These are phyloP conservation scores for Colletotrichum incanum DNA, from an alignment of 2,329 filamentous ascomycete genomes.

Conservation along the genomic window DNA sequence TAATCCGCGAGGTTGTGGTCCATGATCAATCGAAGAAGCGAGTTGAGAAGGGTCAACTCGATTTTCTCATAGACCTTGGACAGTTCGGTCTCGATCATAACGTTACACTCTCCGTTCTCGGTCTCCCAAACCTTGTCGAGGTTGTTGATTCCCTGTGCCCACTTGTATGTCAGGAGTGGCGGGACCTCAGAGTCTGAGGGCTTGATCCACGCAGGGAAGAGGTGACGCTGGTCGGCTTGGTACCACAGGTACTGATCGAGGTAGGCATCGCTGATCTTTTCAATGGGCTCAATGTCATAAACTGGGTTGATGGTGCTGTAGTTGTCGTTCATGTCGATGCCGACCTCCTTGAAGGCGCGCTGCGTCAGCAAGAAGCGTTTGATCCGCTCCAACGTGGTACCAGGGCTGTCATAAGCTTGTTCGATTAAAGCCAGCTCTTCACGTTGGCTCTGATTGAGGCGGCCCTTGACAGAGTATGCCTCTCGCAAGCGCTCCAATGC, in stretches of 20 bases:
- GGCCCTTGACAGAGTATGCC: slow-evolving; percentile 97
- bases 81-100: slow-evolving; percentile 97
- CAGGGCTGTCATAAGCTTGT: slow-evolving; percentile 97
- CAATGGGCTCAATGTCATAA: slow-evolving; percentile 98
- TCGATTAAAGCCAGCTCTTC: slow-evolving; percentile 97
- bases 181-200: slow-evolving; percentile 98
- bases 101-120: slow-evolving; percentile 94
- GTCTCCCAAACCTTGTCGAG: slow-evolving; percentile 95
- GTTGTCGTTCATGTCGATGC: slow-evolving; percentile 99
- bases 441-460: slow-evolving; percentile 96
- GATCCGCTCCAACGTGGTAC: slow-evolving; percentile 94
- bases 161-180: slow-evolving; percentile 95
- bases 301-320: slow-evolving; percentile 99
- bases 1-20: slow-evolving; percentile 99
- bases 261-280: slow-evolving; percentile 99
- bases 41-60: slow-evolving; percentile 94
- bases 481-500: slow-evolving; percentile 94
- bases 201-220: slow-evolving; percentile 99
- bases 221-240: slow-evolving; percentile 95
- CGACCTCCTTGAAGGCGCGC: slow-evolving; percentile 98
- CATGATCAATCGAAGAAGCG: slow-evolving; percentile 95
- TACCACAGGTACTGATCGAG: slow-evolving; percentile 99
- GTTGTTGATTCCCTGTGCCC: slow-evolving; percentile 99
- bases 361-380: slow-evolving; percentile 98
- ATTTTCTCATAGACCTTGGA: slow-evolving; percentile 99